Evolutionary conservation across 192 early-diverging fungal species (phyloP).

Genomic region (Coemansia sp.): DNA sequence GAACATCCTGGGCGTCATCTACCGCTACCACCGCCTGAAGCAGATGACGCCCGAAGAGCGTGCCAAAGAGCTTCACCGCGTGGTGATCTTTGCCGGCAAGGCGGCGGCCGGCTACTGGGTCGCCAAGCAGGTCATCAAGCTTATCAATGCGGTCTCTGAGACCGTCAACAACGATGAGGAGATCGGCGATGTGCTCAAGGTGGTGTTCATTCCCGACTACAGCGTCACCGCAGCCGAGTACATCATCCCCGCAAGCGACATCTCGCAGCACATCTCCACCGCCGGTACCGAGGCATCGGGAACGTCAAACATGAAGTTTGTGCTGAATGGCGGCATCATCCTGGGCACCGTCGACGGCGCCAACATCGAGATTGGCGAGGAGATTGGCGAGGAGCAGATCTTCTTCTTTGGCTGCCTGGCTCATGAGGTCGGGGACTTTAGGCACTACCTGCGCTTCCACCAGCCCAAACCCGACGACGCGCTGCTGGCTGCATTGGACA

Average conservation of each 20-base stretch:
- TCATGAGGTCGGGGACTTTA: conserved; percentile 90
- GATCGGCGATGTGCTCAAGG: conserved; percentile 85
- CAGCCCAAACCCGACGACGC: conserved; percentile 74
- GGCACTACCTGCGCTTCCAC: conserved; percentile 88
- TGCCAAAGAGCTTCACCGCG: conserved; percentile 64
- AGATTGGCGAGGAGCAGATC: conserved; percentile 97
- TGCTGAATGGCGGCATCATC: conserved; percentile 97
- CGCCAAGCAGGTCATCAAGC: conserved; percentile 98
- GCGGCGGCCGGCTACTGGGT: conserved; percentile 98
- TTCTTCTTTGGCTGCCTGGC: conserved; percentile 95
- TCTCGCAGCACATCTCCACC: conserved; percentile 99
- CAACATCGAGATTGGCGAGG: conserved; percentile 98
- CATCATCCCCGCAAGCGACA: conserved; percentile 96
- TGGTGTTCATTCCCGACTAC: conserved; percentile 98
- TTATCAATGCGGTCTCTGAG: conserved; percentile 92
- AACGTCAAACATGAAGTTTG: conserved; percentile 99
- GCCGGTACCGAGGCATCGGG: conserved; percentile 99
- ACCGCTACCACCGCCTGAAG: conserved; percentile 89
- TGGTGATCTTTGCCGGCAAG: conserved; percentile 97
- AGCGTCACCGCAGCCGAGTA: conserved; percentile 96
- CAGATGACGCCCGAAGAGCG: conserved; percentile 71
- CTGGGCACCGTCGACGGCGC: conserved; percentile 98
- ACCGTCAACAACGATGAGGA: conserved; percentile 85
- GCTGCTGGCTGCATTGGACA: conserved; percentile 78
- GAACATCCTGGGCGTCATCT: conserved; percentile 95